phyloP scores from a whole-genome alignment of 1,139 yeast species.

The Saccharomyces hybrid region DNA sequence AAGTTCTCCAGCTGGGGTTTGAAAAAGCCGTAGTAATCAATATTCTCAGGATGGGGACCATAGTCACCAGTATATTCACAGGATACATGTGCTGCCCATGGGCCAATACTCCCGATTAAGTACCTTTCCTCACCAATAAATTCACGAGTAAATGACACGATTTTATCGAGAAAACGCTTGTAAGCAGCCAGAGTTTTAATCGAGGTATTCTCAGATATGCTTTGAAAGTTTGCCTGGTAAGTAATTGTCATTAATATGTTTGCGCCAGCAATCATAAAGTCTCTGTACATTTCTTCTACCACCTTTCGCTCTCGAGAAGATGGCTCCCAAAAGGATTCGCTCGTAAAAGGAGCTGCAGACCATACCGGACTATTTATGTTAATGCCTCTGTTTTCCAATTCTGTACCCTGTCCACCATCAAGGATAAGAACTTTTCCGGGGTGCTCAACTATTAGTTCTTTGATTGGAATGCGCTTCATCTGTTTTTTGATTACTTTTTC shows the following conservation, averaged over 20 bases:
- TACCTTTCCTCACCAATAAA: constrained; percentile 28
- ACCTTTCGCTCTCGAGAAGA: constrained; percentile 37
- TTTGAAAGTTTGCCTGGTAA: constrained; percentile 45
- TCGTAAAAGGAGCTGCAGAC: constrained; percentile 38
- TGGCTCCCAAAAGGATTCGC: constrained; percentile 20
- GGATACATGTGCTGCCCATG: constrained; percentile 64
- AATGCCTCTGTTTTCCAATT: constrained; percentile 36
- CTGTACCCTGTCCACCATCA: constrained; percentile 44
- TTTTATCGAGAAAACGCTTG: constrained; percentile 20
- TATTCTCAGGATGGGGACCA: constrained; percentile 18
- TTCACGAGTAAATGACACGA: constrained; percentile 23
- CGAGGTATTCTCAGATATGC: constrained; percentile 20
- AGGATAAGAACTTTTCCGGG: constrained; percentile 26
- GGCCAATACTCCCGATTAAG: constrained; percentile 64
- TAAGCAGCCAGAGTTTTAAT: constrained; percentile 29
- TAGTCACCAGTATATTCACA: constrained; percentile 61
- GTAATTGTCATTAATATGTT: constrained; percentile 53
- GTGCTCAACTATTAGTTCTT: not conserved
- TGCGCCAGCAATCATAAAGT: constrained; percentile 51
- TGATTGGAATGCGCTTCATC: not conserved
- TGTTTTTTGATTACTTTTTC: not conserved
- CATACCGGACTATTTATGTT: constrained; percentile 33
- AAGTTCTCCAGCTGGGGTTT: constrained; percentile 20
- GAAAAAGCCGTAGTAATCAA: constrained; percentile 22
- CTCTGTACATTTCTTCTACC: constrained; percentile 43